Conservation (phyloP, 495 filamentous ascomycete genomes). For the Lichina pygmaea region DNA sequence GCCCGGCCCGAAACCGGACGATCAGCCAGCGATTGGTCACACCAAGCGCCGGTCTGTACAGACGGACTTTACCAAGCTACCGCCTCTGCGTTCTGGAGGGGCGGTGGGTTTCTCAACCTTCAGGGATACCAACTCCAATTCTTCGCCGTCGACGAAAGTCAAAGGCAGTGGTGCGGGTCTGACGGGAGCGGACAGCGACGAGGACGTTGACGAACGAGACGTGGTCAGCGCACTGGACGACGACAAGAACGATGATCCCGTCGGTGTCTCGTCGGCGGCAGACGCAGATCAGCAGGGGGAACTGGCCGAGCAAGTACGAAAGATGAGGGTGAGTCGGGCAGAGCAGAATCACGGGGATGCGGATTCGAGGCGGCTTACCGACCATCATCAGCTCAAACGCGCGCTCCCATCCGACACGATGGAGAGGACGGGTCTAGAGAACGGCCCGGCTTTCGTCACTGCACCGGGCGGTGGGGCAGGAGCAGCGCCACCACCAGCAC, state of each 20-base stretch:
- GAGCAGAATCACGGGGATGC: background rate
- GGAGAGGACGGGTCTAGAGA: slow-evolving; percentile 17
- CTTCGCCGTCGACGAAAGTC: slow-evolving; percentile 23
- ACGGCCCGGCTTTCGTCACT: too few relatives aligned
- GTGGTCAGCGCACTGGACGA: slow-evolving; percentile 18
- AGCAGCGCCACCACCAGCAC: too few relatives aligned
- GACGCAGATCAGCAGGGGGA: slow-evolving; percentile 66
- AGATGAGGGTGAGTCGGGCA: slow-evolving; percentile 52
- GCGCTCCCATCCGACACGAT: slow-evolving; percentile 68
- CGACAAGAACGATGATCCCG: slow-evolving; percentile 32
- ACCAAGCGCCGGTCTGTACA: slow-evolving; percentile 51
- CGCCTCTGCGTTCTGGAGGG: slow-evolving; percentile 53
- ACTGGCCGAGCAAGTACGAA: slow-evolving; percentile 66
- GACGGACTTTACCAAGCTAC: slow-evolving; percentile 61
- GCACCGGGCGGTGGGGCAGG: too few relatives aligned
- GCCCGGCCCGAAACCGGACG: slow-evolving; percentile 27
- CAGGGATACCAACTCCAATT: slow-evolving; percentile 35
- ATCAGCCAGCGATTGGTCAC: slow-evolving; percentile 22
- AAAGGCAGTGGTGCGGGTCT: slow-evolving; percentile 18
- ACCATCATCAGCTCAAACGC: slow-evolving; percentile 50
- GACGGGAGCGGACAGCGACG: slow-evolving; percentile 50
- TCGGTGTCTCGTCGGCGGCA: slow-evolving; percentile 41
- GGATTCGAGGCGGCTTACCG: background rate
- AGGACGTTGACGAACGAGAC: slow-evolving; percentile 27
- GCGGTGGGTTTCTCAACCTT: slow-evolving; percentile 80